phyloP scores from a whole-genome alignment of 768 basidiomycete genomes.

The Strobilomyces echinocephalus region DNA sequence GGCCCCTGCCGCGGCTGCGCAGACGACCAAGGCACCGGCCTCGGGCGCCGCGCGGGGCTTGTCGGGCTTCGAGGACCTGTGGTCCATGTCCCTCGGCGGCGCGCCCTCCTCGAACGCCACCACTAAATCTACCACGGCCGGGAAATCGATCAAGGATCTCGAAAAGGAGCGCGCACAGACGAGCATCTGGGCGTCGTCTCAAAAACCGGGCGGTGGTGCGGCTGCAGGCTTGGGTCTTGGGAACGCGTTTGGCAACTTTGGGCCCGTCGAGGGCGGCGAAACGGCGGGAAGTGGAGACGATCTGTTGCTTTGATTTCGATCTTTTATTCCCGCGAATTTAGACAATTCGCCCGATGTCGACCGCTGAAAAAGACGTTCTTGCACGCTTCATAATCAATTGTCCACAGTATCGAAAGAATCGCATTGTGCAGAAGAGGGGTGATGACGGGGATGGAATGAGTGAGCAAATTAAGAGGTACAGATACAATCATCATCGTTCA shows the following conservation, averaged over 20 bases:
- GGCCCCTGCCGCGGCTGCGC: constrained; percentile 5
- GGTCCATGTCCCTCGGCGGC: constrained; percentile 78
- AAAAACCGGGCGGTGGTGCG: constrained; percentile 18
- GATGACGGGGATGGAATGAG: constrained; percentile 14
- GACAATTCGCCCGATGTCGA: too few species aligned
- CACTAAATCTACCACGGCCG: constrained; percentile 35
- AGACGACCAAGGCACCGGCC: constrained; percentile 12
- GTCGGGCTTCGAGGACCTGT: constrained; percentile 83
- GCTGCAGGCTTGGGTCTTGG: constrained; percentile 10
- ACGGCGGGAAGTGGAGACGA: constrained; percentile 36
- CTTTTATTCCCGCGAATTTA: not conserved
- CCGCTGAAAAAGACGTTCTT: not conserved
- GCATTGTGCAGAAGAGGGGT: constrained; percentile 16
- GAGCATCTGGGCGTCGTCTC: constrained; percentile 62
- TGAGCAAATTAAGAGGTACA: constrained; percentile 34
- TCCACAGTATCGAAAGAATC: constrained; percentile 17
- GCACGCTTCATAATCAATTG: constrained; percentile 9
- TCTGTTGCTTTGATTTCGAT: constrained; percentile 34
- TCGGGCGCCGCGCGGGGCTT: constrained; percentile 33
- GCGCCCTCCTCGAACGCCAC: constrained; percentile 28
- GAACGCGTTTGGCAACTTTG: constrained; percentile 34
- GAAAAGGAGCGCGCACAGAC: constrained; percentile 83
- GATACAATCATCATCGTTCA: constrained; percentile 37
- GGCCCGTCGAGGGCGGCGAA: constrained; percentile 17
- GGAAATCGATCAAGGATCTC: constrained; percentile 84